Conservation (phyloP, 1,284 basidiomycete genomes). For the Leccinum angustisporum region DNA sequence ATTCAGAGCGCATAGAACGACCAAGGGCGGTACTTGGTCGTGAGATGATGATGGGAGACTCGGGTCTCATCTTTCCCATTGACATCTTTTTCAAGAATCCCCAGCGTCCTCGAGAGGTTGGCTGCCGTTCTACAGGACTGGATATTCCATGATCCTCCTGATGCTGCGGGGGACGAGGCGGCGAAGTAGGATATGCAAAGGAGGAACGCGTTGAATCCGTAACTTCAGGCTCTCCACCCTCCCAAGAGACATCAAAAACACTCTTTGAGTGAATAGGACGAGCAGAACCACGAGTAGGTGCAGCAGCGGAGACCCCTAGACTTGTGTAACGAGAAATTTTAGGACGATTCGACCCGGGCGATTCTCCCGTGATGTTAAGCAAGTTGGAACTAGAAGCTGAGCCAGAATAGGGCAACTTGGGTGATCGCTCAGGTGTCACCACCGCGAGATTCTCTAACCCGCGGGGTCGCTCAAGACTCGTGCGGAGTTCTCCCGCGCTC, state of each 20-base stretch:
- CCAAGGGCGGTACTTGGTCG: constrained; percentile 21
- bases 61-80: constrained; percentile 78
- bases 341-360: constrained; percentile 37
- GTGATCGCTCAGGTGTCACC: constrained; percentile 37
- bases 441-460: constrained; percentile 17
- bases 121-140: constrained; percentile 29
- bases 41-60: constrained; percentile 41
- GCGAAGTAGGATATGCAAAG: constrained; percentile 27
- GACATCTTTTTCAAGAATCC: constrained; percentile 97
- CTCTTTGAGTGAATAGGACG: constrained; percentile 51
- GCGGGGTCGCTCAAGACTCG: constrained; percentile 38
- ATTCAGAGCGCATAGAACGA: constrained; percentile 25
- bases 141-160: constrained; percentile 18
- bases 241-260: constrained; percentile 42
- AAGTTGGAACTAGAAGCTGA: constrained; percentile 67
- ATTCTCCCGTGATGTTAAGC: constrained; percentile 37
- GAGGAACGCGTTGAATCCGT: constrained; percentile 27
- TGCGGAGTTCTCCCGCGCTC: constrained; percentile 77
- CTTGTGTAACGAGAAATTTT: constrained; percentile 61
- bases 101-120: constrained; percentile 60
- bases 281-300: constrained; percentile 35
- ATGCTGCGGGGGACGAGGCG: constrained; percentile 24
- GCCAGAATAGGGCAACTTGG: constrained; percentile 50
- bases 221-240: constrained; percentile 18
- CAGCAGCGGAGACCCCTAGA: constrained; percentile 51